Conservation (phyloP, 2,329 filamentous ascomycete genomes). For the Phialophora expanda region DNA sequence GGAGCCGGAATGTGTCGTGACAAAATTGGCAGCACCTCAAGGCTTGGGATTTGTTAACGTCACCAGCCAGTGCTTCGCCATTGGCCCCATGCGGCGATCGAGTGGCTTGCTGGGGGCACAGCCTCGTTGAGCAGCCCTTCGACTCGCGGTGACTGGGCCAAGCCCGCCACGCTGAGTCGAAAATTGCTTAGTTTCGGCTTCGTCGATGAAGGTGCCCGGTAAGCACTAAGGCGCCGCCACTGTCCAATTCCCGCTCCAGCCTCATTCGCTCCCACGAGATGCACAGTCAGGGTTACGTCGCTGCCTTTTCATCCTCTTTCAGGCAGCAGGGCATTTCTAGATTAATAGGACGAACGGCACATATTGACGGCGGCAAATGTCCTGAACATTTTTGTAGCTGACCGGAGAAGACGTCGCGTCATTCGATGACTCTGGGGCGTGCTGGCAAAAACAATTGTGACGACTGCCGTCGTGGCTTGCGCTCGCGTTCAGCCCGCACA, state of each 20-base stretch:
- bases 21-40: slow-evolving; percentile 9
- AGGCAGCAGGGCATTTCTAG: background rate
- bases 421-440: background rate
- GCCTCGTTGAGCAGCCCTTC: slow-evolving; percentile 12
- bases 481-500: background rate
- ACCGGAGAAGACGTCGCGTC: background rate
- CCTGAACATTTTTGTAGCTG: background rate
- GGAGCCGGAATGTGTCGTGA: background rate
- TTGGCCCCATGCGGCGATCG: slow-evolving; percentile 8
- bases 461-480: slow-evolving; percentile 4
- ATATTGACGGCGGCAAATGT: background rate
- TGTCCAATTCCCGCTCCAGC: background rate
- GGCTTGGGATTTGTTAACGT: background rate
- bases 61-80: slow-evolving; percentile 12
- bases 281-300: background rate
- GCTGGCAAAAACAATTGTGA: background rate
- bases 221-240: slow-evolving; percentile 7
- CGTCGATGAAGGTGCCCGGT: background rate
- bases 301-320: background rate
- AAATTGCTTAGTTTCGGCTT: background rate
- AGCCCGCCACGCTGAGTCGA: slow-evolving; percentile 9
- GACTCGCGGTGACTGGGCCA: slow-evolving; percentile 7
- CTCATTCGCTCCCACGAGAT: background rate
- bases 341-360: background rate
- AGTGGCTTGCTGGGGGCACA: slow-evolving; percentile 16